A percentile compares a stretch with the other conserved stretches of the same genome.
Conservation (phyloP, 139 green algal species). For the Protoeuglena noctilucae region DNA sequence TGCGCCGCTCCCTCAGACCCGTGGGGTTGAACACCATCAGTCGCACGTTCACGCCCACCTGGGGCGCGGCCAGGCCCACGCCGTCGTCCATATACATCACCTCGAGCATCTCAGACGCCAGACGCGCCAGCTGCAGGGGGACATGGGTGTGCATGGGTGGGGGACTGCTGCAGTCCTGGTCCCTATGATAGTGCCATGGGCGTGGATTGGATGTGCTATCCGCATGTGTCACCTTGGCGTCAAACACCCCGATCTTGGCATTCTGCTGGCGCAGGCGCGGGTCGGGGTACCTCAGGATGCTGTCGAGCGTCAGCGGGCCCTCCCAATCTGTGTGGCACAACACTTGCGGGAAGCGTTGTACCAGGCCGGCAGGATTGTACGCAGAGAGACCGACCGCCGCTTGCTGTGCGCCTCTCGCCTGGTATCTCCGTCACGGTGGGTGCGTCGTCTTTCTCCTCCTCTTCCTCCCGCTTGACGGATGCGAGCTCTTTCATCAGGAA, state of each 20-base stretch:
- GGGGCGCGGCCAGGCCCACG: constrained; percentile 86
- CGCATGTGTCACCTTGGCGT: no score
- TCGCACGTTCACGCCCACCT: constrained; percentile 87
- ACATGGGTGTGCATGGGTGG: no score
- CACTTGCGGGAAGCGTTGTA: not conserved
- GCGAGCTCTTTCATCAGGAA: constrained; percentile 3
- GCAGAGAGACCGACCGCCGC: not conserved
- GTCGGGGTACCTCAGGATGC: constrained; percentile 82
- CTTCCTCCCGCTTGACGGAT: not conserved
- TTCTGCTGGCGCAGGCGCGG: constrained; percentile 73
- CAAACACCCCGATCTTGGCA: constrained; percentile 53
- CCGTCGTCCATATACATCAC: constrained; percentile 94
- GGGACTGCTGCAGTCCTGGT: no score
- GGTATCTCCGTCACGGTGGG: not conserved
- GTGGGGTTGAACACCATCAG: constrained; percentile 96
- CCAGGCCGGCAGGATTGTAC: not conserved
- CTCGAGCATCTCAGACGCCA: constrained; percentile 81
- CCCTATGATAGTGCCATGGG: no score
- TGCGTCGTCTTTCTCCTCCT: not conserved
- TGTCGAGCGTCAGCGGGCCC: constrained; percentile 26
- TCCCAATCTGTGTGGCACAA: constrained; percentile 35
- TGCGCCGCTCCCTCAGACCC: constrained; percentile 15
- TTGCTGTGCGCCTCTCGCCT: no score
- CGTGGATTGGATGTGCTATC: no score
- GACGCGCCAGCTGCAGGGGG: constrained; percentile 31